Evolutionary conservation across 2,329 filamentous ascomycete genomes (phyloP), one percentile per base, ranked within the genome.

Genomic region (Venturia aucupariae): DNA sequence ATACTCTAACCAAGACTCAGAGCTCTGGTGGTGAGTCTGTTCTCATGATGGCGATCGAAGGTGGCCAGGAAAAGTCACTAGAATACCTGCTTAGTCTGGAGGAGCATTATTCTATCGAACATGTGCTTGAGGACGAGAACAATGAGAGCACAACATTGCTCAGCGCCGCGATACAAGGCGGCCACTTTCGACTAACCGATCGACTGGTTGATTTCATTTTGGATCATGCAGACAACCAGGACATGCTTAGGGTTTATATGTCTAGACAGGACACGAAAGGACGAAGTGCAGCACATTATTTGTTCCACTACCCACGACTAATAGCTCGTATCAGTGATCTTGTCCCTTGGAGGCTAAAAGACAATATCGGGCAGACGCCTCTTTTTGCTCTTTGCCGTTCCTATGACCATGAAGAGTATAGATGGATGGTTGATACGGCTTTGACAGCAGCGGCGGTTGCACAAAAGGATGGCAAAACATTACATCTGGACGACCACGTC

Each of bases 321-420:
- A 94, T 99, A 68, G 78, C 81, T 55, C 82, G 84, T 64, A 87
- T 97, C 66, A 92, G 92, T 2, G 82, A 83, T 66, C 77, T 93
- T 68, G 80, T 99, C 63, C 90, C 91, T 10, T 99, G 94, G 94
- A 84, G 86, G 65, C 86, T 95, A 74, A 91, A 88, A 69, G 94
- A 99, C 75, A 95, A 92, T 74, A 97, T 97, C 72, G 94, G 94
- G 0, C 94, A 97, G 75, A 99, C 95, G n/a, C 95, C 94, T 1
- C 79, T 99, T 10, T 97, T 99, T 74, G 94, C 94, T 1, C 81
- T 97, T 0, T 97, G 92, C 74, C 86, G 94, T 69, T 97, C 92
- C 0, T 99, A 99, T 72, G 94, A 99, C 72, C 92, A 99, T 74
- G 82, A 86, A 1, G 83, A 92, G 69, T 99, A 99, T 75, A 84